phyloP scores from a whole-genome alignment of 2,329 filamentous ascomycete genomes.

The Nigrospora osmanthi region DNA sequence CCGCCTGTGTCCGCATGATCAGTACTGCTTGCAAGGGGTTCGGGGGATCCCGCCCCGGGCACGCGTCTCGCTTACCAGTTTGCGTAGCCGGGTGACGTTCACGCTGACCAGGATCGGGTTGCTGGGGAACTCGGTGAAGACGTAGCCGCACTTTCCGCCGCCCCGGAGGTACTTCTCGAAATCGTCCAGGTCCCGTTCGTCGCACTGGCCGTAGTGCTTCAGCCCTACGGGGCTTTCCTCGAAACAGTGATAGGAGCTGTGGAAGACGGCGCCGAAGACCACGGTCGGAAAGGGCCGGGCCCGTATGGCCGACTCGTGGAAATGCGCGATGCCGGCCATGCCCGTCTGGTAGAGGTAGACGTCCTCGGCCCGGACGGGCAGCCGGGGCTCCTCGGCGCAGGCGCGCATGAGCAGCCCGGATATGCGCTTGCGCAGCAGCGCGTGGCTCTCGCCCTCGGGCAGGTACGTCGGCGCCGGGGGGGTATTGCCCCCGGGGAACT shows the following conservation, averaged over 20 bases:
- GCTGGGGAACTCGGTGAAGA: conserved; percentile 41
- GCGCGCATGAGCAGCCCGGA: conserved; percentile 31
- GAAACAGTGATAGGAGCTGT: conserved; percentile 39
- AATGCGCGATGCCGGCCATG: conserved; percentile 42
- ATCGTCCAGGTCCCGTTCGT: conserved; percentile 29
- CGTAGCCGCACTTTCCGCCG: conserved; percentile 32
- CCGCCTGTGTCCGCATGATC: conserved; percentile 9
- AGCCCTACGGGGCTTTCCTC: conserved; percentile 33
- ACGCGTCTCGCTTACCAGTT: conserved; percentile 36
- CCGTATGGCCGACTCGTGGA: conserved; percentile 28
- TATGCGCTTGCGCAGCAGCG: conserved; percentile 30
- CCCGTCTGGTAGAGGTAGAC: conserved; percentile 47
- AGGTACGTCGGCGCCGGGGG: conserved; percentile 29
- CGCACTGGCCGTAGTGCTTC: conserved; percentile 39
- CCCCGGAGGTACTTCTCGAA: conserved; percentile 36
- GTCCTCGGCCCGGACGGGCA: conserved; percentile 25
- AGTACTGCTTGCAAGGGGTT: too few species aligned
- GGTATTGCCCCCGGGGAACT: conserved; percentile 11
- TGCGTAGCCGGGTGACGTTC: conserved; percentile 28
- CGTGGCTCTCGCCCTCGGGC: conserved; percentile 28
- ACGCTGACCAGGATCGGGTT: conserved; percentile 36
- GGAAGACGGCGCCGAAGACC: conserved; percentile 43
- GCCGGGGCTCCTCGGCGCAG: conserved; percentile 19
- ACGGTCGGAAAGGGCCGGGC: conserved; percentile 26
- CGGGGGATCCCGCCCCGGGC: too few species aligned